Conservation (phyloP, 495 filamentous ascomycete genomes). For the Lophiostoma macrostomum region DNA sequence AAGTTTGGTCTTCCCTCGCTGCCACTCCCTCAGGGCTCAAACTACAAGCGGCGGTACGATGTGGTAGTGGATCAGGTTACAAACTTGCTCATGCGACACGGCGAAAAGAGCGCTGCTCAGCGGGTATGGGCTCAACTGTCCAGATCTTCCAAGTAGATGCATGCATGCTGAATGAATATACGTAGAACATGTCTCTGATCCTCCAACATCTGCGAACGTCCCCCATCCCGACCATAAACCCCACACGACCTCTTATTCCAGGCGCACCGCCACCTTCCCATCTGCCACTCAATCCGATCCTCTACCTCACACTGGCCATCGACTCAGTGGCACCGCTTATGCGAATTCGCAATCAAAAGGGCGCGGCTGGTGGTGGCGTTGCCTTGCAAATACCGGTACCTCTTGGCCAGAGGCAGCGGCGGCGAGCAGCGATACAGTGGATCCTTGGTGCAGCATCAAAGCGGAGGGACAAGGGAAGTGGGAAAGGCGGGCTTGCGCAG, state of each 20-base stretch:
- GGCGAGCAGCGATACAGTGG: slow-evolving; percentile 77
- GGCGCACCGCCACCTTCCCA: slow-evolving; percentile 68
- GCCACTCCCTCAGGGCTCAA: slow-evolving; percentile 56
- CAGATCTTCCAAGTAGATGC: neutral
- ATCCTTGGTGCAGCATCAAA: slow-evolving; percentile 78
- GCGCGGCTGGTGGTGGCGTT: slow-evolving; percentile 79
- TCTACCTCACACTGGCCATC: slow-evolving; percentile 68
- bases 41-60: slow-evolving; percentile 76
- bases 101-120: slow-evolving; percentile 78
- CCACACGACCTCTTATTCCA: slow-evolving; percentile 66
- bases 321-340: slow-evolving; percentile 93
- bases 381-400: slow-evolving; percentile 81
- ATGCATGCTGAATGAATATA: slow-evolving; percentile 4
- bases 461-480: slow-evolving; percentile 62
- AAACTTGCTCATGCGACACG: slow-evolving; percentile 84
- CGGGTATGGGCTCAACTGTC: slow-evolving; percentile 55
- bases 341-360: slow-evolving; percentile 69
- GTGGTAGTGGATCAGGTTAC: slow-evolving; percentile 79
- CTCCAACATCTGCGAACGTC: slow-evolving; percentile 84
- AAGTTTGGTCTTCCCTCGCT: slow-evolving; percentile 72
- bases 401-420: slow-evolving; percentile 66
- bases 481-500: slow-evolving; percentile 63
- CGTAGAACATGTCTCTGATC: slow-evolving; percentile 78
- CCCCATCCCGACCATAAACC: slow-evolving; percentile 67
- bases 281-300: slow-evolving; percentile 43